Conservation (phyloP, 2,329 filamentous ascomycete genomes). For the Talaromyces sp. region DNA sequence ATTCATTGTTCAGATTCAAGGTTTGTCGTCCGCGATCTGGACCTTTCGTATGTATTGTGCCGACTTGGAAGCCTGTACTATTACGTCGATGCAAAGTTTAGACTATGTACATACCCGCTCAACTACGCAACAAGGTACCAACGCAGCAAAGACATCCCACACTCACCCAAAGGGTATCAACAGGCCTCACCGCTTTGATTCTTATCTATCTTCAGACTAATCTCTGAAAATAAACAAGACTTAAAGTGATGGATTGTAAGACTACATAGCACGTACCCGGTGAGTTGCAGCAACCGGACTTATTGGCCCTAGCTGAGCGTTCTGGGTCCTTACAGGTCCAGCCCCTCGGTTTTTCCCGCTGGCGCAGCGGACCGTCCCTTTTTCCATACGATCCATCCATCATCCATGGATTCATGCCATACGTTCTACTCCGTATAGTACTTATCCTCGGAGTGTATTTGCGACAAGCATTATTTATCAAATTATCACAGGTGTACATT, state of each 20-base stretch:
- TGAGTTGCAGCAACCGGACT: not conserved
- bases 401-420: not conserved
- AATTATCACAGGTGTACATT: not conserved
- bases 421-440: no score
- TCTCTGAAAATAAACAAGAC: not conserved
- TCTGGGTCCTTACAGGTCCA: conserved; percentile 8
- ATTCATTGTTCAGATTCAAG: not conserved
- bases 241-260: not conserved
- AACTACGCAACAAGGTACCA: conserved; percentile 2
- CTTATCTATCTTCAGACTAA: not conserved
- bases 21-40: not conserved
- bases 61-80: not conserved
- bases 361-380: conserved; percentile 14
- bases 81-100: not conserved
- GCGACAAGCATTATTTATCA: not conserved
- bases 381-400: not conserved
- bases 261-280: not conserved
- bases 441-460: not conserved
- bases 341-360: conserved; percentile 12
- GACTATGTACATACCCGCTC: not conserved
- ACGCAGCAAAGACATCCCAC: not conserved
- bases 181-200: conserved; percentile 1
- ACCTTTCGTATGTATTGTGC: not conserved
- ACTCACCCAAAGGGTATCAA: not conserved
- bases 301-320: not conserved